Percentiles rank a stretch among this genome's conserved stretches.
Evolutionary conservation across 2,329 filamentous ascomycete species (phyloP).

Genomic region (Epichloe aotearoae): DNA sequence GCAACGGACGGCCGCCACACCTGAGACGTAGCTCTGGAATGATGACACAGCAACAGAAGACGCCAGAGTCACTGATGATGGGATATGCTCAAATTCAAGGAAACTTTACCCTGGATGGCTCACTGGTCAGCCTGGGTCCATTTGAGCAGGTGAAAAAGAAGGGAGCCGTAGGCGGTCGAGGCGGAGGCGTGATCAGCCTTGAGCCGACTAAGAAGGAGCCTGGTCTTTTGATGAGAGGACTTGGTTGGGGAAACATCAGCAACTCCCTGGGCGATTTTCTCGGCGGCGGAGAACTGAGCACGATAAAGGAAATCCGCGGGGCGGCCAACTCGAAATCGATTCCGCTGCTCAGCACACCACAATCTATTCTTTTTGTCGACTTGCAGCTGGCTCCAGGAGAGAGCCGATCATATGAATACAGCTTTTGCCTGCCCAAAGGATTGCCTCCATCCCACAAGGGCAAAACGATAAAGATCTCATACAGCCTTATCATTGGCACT

Average conservation of each 20-base stretch:
- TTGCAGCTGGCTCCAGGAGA: constrained; percentile 77
- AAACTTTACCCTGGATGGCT: constrained; percentile 83
- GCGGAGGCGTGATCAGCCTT: constrained; percentile 72
- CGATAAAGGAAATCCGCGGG: constrained; percentile 88
- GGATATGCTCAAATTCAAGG: constrained; percentile 91
- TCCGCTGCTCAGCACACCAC: constrained; percentile 84
- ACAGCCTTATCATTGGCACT: constrained; percentile 82
- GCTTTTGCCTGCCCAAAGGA: constrained; percentile 72
- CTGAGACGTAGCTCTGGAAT: constrained; percentile 34
- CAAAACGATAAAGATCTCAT: constrained; percentile 86
- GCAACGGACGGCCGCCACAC: constrained; percentile 28
- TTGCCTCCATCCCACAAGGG: constrained; percentile 86
- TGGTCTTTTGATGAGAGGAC: constrained; percentile 68
- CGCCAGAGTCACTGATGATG: constrained; percentile 86
- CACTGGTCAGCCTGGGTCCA: constrained; percentile 72
- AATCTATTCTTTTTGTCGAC: constrained; percentile 93
- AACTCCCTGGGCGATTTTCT: constrained; percentile 79
- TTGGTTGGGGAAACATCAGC: constrained; percentile 81
- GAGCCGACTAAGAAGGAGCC: constrained; percentile 61
- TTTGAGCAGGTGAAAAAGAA: constrained; percentile 97
- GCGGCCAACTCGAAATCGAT: constrained; percentile 76
- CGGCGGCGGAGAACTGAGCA: constrained; percentile 78
- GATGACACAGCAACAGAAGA: constrained; percentile 28
- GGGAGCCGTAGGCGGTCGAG: constrained; percentile 76
- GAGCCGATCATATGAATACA: constrained; percentile 75